Percentiles rank a stretch among this genome's conserved stretches.
phyloP scores from a whole-genome alignment of 176 grass and related monocot genomes.

The Eleusine indica region DNA sequence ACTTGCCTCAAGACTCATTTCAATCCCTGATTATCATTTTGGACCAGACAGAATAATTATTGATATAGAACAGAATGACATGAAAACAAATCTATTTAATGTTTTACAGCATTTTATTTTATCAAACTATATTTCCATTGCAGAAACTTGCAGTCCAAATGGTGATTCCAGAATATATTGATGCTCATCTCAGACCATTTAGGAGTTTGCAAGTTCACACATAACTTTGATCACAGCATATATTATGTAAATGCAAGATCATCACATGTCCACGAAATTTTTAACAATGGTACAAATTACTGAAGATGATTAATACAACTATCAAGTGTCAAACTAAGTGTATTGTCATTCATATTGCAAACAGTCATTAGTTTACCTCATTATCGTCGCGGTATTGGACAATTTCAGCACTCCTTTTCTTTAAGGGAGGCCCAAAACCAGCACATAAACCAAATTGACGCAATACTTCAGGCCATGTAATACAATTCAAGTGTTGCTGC shows the following conservation, averaged over 20 bases:
- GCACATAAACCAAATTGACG: slow-evolving; percentile 89
- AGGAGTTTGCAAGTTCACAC: not conserved
- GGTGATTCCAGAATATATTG: not conserved
- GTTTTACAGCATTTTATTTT: too few species aligned
- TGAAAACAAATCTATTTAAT: not conserved
- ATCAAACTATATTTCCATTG: too few species aligned
- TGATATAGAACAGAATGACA: too few species aligned
- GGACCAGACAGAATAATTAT: not conserved
- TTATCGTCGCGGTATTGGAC: slow-evolving; percentile 58
- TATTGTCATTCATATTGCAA: not conserved
- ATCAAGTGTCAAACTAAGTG: slow-evolving; percentile 2
- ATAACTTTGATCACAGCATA: not conserved
- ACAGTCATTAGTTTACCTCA: slow-evolving; percentile 58
- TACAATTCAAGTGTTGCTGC: slow-evolving; percentile 73
- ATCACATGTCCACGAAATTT: not conserved
- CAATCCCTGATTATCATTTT: too few species aligned
- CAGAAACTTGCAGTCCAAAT: not conserved
- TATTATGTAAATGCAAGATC: not conserved
- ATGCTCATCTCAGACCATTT: not conserved
- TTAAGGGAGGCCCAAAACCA: slow-evolving; percentile 82
- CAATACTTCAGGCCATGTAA: slow-evolving; percentile 96
- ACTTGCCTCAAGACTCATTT: too few species aligned
- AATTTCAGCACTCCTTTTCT: slow-evolving; percentile 63
- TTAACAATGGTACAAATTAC: not conserved
- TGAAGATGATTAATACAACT: slow-evolving; percentile 10